Conservation (phyloP, 2,329 filamentous ascomycete species). For the Colletotrichum navitas region DNA sequence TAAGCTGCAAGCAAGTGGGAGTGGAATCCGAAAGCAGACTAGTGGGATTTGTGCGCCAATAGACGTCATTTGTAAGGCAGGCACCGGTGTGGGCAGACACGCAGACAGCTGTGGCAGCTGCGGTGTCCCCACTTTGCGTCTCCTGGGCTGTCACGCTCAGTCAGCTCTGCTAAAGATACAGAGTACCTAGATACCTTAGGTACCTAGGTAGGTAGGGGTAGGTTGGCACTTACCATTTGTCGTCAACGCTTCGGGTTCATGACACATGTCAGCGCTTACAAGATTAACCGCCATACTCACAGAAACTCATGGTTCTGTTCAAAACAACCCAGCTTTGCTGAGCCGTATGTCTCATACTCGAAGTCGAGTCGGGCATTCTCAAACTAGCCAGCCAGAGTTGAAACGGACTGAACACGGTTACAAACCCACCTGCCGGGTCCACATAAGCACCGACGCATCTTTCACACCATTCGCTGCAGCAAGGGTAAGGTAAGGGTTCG, state of each 20-base stretch:
- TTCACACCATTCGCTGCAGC: constrained; percentile 20
- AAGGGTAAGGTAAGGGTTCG: constrained; percentile 20
- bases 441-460: constrained; percentile 19
- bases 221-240: not conserved
- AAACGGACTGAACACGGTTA: constrained; percentile 35
- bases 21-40: not conserved
- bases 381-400: constrained; percentile 15
- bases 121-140: constrained; percentile 11
- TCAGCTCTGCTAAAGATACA: not conserved
- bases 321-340: not conserved
- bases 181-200: no score
- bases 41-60: not conserved
- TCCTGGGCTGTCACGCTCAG: constrained; percentile 8
- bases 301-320: not conserved
- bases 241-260: no score
- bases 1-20: not conserved
- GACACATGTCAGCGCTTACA: not conserved
- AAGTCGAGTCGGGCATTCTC: constrained; percentile 7
- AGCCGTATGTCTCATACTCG: not conserved
- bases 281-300: not conserved
- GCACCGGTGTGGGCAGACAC: not conserved
- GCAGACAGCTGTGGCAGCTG: constrained; percentile 8
- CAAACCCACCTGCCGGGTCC: constrained; percentile 12
- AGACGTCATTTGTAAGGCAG: constrained; percentile 12
- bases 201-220: no score